Conservation (phyloP, 371 early-diverging fungal species). For the Mucor indicus region DNA sequence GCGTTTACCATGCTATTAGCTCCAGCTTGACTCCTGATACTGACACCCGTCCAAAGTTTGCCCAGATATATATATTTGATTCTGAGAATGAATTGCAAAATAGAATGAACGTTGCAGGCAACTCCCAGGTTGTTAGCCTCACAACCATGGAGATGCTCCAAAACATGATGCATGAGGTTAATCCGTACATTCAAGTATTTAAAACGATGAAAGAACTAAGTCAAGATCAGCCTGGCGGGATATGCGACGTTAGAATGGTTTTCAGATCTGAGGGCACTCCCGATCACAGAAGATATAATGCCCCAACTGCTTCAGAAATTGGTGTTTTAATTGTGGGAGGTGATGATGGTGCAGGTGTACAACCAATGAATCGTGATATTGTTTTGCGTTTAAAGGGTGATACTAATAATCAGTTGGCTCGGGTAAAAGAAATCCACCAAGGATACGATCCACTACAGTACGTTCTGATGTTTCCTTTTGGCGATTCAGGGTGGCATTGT, state of each 20-base stretch:
- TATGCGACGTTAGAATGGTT: neutral
- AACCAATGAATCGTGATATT: neutral
- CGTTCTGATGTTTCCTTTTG: neutral
- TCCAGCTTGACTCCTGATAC: too few relatives aligned
- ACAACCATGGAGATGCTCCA: neutral
- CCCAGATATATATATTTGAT: conserved; percentile 6
- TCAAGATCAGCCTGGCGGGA: neutral
- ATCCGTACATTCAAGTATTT: neutral
- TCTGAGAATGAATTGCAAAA: neutral
- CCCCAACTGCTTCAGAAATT: neutral
- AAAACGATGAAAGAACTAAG: neutral
- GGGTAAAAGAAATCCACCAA: neutral
- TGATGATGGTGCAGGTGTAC: neutral
- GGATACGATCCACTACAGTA: neutral
- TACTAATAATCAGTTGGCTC: neutral
- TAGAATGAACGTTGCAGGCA: neutral
- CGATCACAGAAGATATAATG: neutral
- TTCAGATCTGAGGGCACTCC: neutral
- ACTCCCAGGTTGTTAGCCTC: neutral
- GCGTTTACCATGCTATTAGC: neutral
- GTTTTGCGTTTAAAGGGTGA: neutral
- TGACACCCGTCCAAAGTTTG: neutral
- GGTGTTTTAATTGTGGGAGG: neutral
- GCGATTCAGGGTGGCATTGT: neutral
- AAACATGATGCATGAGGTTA: neutral